Conservation (phyloP, 495 filamentous ascomycete genomes). For the Acidomyces sp. region DNA sequence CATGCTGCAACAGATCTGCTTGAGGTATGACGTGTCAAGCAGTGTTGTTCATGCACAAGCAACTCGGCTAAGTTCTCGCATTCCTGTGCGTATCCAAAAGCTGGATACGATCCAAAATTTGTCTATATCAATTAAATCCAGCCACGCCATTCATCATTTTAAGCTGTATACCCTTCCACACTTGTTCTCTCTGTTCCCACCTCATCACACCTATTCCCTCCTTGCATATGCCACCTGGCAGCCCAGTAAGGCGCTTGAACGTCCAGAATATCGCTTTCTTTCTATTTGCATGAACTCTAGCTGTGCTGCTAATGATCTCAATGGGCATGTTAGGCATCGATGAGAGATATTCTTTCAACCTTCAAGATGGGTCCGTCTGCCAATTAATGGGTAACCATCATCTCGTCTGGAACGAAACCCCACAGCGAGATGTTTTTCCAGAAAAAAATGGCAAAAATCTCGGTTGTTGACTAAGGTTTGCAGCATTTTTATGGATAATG, state of each 20-base stretch:
- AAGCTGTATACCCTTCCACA: neutral
- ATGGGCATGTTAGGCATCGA: neutral
- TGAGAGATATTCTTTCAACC: neutral
- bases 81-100: too few species aligned
- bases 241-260: neutral
- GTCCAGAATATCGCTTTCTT: neutral
- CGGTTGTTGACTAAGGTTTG: neutral
- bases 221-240: neutral
- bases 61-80: too few species aligned
- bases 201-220: neutral
- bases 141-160: neutral
- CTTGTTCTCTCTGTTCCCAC: neutral
- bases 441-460: neutral
- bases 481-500: neutral
- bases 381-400: neutral
- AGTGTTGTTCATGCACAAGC: too few species aligned
- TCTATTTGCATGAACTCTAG: neutral
- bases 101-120: too few species aligned
- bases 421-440: neutral
- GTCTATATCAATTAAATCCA: neutral
- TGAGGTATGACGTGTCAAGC: too few species aligned
- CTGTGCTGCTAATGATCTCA: neutral
- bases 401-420: neutral
- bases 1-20: too few species aligned
- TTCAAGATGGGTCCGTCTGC: neutral